phyloP scores from a whole-genome alignment of 2,329 filamentous ascomycete genomes.

The Immersiporthe knoxdaviesiana region DNA sequence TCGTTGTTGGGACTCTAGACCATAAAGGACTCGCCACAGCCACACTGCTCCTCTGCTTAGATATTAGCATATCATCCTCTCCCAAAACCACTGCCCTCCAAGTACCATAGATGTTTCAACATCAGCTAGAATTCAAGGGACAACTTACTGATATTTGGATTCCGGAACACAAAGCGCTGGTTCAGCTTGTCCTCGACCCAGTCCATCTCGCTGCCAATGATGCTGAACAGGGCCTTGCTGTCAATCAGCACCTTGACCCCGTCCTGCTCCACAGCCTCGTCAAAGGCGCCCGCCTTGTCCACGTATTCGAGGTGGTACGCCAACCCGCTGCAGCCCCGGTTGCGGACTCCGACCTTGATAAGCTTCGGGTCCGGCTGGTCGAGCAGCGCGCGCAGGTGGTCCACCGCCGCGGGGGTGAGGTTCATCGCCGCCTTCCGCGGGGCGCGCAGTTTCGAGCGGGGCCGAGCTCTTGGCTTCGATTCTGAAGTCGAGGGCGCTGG shows the following conservation, averaged over 20 bases:
- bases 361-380: slow-evolving; percentile 88
- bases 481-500: slow-evolving; percentile 29
- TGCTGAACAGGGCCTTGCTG: slow-evolving; percentile 95
- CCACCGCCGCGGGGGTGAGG: slow-evolving; percentile 77
- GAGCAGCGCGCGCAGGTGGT: slow-evolving; percentile 76
- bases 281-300: slow-evolving; percentile 83
- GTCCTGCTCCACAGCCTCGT: slow-evolving; percentile 93
- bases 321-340: slow-evolving; percentile 89
- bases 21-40: slow-evolving; percentile 96
- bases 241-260: slow-evolving; percentile 95
- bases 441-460: slow-evolving; percentile 62
- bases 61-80: slow-evolving; percentile 36
- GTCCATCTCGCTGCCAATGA: slow-evolving; percentile 99
- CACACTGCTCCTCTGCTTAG: slow-evolving; percentile 85
- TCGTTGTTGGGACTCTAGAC: slow-evolving; percentile 50
- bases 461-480: slow-evolving; percentile 58
- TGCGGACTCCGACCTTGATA: slow-evolving; percentile 92
- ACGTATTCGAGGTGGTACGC: slow-evolving; percentile 96
- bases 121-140: neutral
- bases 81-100: no score
- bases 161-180: slow-evolving; percentile 89
- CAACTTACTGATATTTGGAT: slow-evolving; percentile 95
- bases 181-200: slow-evolving; percentile 96
- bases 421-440: slow-evolving; percentile 91
- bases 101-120: neutral